Evolutionary conservation across 2,329 filamentous ascomycete genomes (phyloP), one percentile per base, ranked within the genome.

Genomic region (Aspergillus sp.): DNA sequence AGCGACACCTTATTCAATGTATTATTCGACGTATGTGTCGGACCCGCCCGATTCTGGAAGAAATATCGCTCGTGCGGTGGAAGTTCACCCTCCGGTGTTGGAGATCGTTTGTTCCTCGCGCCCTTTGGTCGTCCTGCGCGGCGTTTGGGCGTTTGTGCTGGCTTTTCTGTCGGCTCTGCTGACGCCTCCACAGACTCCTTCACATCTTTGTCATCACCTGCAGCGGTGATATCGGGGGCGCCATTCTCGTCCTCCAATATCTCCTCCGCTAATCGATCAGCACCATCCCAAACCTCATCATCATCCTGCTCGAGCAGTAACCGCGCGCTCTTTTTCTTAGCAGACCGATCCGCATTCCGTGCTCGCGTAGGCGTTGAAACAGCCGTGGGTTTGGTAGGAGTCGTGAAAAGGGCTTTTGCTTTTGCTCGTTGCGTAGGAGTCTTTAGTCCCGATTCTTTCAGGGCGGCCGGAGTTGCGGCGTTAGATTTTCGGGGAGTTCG

Each of bases 61-160:
- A 98, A 97, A 72, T 94, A 98, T 56, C 86, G 81, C 66, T 97
- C 93, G 62, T 96, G 88, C 0, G 90, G 78, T 4, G 90, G 87
- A 2, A 97, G 77, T 59, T 95, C 81, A 45, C 82, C 79, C 15
- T 91, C 88, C 3, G 89, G 89, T 4, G 86, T 90, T 1, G 87
- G 86, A 5, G 86, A 88, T 48, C 81, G 82, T 59, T 82, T 80
- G 54, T 80, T 78, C 58, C 68, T 71, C 48, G 67, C 74, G 49
- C 75, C 75, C 56, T 79, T 82, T 0, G 81, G 80, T 60, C 79
- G 71, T 44, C 76, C 77, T 48, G 73, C 67, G 52, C 76, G 72
- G 56, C 79, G 81, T 12, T 78, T 76, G 20, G 79, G 76, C 19
- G 77, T 82, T 48, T 74, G 58, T 41, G 60, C 55, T 9, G 60